Conservation (phyloP, 257 asterid genomes). For the Plantago elongata region DNA sequence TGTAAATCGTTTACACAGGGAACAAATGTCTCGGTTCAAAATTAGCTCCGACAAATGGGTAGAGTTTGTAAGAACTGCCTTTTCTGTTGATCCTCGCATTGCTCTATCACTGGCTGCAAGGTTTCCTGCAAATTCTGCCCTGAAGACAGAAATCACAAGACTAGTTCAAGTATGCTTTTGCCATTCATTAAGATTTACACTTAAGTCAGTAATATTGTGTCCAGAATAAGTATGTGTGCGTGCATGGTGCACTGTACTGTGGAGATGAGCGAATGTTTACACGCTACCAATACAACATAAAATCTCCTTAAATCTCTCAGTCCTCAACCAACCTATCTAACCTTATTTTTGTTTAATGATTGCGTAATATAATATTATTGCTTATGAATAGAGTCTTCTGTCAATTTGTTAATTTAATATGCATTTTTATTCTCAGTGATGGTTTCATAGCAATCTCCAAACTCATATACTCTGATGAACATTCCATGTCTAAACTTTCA, state of each 20-base stretch:
- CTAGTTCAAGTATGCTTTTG: constrained; percentile 73
- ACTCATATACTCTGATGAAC: background rate
- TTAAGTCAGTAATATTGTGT: too few species aligned
- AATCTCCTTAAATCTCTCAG: too few species aligned
- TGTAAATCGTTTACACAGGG: constrained; percentile 49
- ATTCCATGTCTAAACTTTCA: constrained; percentile 16
- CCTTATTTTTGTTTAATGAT: too few species aligned
- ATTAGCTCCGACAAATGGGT: constrained; percentile 86
- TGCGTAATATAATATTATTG: too few species aligned
- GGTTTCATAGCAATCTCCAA: background rate
- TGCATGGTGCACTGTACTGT: too few species aligned
- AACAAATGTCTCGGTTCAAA: constrained; percentile 61
- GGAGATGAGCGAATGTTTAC: too few species aligned
- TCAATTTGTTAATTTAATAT: too few species aligned
- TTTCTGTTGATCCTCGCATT: constrained; percentile 86
- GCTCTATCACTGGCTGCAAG: constrained; percentile 84
- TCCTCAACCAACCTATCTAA: too few species aligned
- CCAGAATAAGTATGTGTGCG: too few species aligned
- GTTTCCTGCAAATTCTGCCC: constrained; percentile 78
- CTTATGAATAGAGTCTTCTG: too few species aligned
- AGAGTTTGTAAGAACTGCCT: constrained; percentile 79
- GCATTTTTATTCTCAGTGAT: too few species aligned
- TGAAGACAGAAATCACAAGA: constrained; percentile 75
- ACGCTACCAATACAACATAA: too few species aligned
- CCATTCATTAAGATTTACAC: constrained; percentile 17